Evolutionary conservation across 371 early-diverging fungal genomes (phyloP).

Genomic region (Syncephalastrum racemosum): DNA sequence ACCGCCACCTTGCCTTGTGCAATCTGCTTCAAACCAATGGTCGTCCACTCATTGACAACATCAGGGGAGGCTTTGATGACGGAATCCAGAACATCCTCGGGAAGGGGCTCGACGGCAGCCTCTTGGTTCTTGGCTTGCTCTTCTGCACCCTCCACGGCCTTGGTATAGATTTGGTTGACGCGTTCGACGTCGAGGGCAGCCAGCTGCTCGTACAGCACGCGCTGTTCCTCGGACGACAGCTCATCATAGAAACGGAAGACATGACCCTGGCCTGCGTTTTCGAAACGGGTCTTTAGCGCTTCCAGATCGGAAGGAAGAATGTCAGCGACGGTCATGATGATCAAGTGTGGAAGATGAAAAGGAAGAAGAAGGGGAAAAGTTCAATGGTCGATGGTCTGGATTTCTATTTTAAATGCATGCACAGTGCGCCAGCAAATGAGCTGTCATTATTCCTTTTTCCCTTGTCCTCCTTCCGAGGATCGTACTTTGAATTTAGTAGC

Average conservation of each 20-base stretch:
- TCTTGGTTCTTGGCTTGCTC: slow-evolving; percentile 36
- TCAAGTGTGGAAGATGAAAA: neutral
- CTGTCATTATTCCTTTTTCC: neutral
- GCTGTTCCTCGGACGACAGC: slow-evolving; percentile 61
- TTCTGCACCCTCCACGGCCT: slow-evolving; percentile 62
- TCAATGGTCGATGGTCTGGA: neutral
- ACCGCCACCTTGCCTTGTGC: slow-evolving; percentile 91
- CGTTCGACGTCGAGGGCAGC: slow-evolving; percentile 74
- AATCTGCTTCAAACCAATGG: slow-evolving; percentile 76
- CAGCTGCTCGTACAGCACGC: slow-evolving; percentile 66
- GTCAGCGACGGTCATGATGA: slow-evolving; percentile 21
- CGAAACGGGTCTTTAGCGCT: slow-evolving; percentile 63
- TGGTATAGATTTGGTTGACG: slow-evolving; percentile 76
- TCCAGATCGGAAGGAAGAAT: slow-evolving; percentile 37
- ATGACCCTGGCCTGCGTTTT: slow-evolving; percentile 86
- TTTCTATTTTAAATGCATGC: slow-evolving; percentile 3
- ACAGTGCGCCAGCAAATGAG: neutral
- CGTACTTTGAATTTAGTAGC: too few relatives aligned
- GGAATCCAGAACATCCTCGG: slow-evolving; percentile 74
- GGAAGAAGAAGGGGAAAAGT: neutral
- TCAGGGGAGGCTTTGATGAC: slow-evolving; percentile 58
- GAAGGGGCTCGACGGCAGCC: slow-evolving; percentile 72
- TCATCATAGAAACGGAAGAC: slow-evolving; percentile 81
- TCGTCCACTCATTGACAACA: slow-evolving; percentile 70
- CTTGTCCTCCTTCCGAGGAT: neutral